phyloP scores from a whole-genome alignment of 2,329 filamentous ascomycete genomes.

The Leptographium flavum region DNA sequence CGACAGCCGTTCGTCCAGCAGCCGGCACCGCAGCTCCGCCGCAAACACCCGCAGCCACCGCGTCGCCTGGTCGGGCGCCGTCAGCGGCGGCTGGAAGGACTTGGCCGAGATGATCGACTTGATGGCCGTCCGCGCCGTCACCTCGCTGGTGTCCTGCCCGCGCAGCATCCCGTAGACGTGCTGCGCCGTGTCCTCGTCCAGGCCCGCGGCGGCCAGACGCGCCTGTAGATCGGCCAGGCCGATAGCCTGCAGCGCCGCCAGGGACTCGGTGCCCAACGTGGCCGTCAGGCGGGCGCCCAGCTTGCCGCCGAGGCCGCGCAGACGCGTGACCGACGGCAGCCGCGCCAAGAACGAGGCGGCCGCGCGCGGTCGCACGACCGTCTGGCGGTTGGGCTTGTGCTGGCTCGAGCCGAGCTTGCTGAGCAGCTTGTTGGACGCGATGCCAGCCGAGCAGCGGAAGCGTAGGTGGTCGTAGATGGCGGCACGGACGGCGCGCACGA shows the following conservation, averaged over 20 bases:
- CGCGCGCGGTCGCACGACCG: constrained; percentile 79
- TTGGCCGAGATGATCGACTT: constrained; percentile 97
- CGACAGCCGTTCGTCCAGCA: constrained; percentile 65
- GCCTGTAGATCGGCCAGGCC: constrained; percentile 62
- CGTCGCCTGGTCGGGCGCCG: constrained; percentile 59
- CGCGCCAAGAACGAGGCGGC: constrained; percentile 62
- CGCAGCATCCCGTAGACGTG: constrained; percentile 81
- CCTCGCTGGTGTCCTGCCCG: constrained; percentile 75
- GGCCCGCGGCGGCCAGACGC: constrained; percentile 40
- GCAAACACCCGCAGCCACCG: constrained; percentile 86
- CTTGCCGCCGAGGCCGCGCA: constrained; percentile 89
- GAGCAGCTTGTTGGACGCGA: constrained; percentile 83
- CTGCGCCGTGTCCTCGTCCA: constrained; percentile 56
- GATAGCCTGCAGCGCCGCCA: constrained; percentile 61
- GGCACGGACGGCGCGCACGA: constrained; percentile 61
- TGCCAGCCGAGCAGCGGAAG: constrained; percentile 85
- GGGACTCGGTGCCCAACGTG: constrained; percentile 66
- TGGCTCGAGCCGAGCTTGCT: constrained; percentile 84
- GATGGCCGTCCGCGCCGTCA: constrained; percentile 82
- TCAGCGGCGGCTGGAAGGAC: constrained; percentile 78
- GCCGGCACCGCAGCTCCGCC: constrained; percentile 76
- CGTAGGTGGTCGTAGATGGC: constrained; percentile 54
- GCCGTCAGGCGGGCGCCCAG: constrained; percentile 73
- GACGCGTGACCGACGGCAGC: constrained; percentile 92
- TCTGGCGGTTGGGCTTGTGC: constrained; percentile 91